A percentile compares a stretch with the other conserved stretches of the same genome.
phyloP scores from a whole-genome alignment of 495 filamentous ascomycete species.

The Cercophora newfieldiana region DNA sequence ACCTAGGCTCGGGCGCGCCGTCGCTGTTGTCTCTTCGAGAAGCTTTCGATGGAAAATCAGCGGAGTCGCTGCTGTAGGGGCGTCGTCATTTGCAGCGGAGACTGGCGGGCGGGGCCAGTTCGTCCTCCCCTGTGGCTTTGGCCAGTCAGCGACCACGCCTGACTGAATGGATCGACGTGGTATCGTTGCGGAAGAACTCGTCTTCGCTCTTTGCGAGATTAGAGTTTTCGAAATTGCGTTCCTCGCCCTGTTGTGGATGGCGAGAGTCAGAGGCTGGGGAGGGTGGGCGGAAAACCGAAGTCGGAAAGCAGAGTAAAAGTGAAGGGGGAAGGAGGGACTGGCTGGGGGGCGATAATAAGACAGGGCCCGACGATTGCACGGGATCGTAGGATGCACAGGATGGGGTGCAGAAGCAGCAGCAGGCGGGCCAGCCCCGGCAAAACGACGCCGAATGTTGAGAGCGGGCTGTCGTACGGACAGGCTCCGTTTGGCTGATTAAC shows the following conservation, averaged over 20 bases:
- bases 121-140: not conserved
- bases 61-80: slow-evolving; percentile 14
- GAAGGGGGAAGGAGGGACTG: not conserved
- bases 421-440: not conserved
- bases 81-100: slow-evolving; percentile 26
- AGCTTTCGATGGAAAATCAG: slow-evolving; percentile 8
- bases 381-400: slow-evolving; percentile 2
- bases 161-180: not conserved
- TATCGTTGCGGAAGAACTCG: not conserved
- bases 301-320: not conserved
- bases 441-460: not conserved
- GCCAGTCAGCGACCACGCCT: not conserved
- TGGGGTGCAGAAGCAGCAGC: not conserved
- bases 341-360: slow-evolving; percentile 5
- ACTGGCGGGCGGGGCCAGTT: not conserved
- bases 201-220: not conserved
- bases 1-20: not conserved
- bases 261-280: not conserved
- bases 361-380: slow-evolving; percentile 6
- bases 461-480: not conserved
- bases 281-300: not conserved
- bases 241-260: not conserved
- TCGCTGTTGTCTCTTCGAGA: not conserved
- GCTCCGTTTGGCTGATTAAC: not conserved
- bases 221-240: not conserved